Evolutionary conservation across 345 rosid species (phyloP), one percentile per base, ranked within the genome.

Genomic region (Raphanus sativus): DNA sequence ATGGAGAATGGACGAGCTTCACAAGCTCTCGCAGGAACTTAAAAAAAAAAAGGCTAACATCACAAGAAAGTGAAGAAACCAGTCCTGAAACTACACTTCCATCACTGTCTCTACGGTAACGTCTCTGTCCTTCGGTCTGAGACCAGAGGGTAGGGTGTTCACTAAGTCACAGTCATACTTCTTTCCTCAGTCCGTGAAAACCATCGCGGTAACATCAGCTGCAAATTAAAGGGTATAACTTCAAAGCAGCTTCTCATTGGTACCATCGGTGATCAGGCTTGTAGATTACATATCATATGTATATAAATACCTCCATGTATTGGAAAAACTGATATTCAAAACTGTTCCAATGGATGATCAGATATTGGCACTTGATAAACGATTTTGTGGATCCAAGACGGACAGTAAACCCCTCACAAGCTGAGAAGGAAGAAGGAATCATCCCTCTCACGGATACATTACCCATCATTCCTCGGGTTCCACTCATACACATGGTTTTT

Each of bases 191-290:
- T 91, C 98, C 1, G 86, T 89, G 76, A 91, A 93, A 89, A 86
- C 93, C 13, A 85, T 96, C 36, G 86, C 94, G 10, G 97, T 91
- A 75, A 96, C 99, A 63, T 89, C 86, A 58, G 93, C 99, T 59
- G 90, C 97, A 50, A n/a, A n/a, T n/a, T n/a, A n/a, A 96, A 89
- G 94, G 99, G 99, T 69, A 93, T 96, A 65, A 93, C 96, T 38
- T 93, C 99, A 16, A 91, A 91, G 97, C 98, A 93, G 84, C 94
- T 96, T 83, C 98, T 96, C 79, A 89, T 96, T 34, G 98, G 98
- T 78, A 96, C 98, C 55, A 83, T 87, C 28, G 92, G 77, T 80
- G 97, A 67, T 91, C 86, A 78, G 71, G 82, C 75, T 75, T 63
- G 79, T 75, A 40, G 28, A 74, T 40, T 42, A 4, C 65, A 54